Evolutionary conservation across 2,329 filamentous ascomycete genomes (phyloP).

Genomic region (Fusarium agapanthi): DNA sequence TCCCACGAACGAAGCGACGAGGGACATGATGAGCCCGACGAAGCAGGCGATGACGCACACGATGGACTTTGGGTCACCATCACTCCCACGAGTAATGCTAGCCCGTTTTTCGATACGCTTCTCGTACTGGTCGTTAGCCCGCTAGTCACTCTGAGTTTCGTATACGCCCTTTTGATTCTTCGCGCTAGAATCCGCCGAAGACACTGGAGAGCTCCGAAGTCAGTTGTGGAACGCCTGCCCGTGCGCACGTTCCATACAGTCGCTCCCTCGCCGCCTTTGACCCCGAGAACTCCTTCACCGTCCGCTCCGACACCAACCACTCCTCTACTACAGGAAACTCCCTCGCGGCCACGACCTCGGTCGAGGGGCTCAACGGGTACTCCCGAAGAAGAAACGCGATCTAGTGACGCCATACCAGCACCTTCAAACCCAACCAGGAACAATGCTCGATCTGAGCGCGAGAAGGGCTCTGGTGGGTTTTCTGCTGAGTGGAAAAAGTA

Average conservation of each 20-base stretch:
- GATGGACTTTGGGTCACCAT: constrained; percentile 97
- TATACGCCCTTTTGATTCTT: constrained; percentile 87
- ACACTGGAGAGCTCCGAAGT: constrained; percentile 97
- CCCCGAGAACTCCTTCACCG: constrained; percentile 68
- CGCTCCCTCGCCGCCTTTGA: constrained; percentile 63
- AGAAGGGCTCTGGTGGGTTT: constrained; percentile 56
- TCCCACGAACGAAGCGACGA: constrained; percentile 34
- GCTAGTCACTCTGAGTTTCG: constrained; percentile 88
- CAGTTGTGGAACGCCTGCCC: constrained; percentile 91
- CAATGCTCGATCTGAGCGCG: constrained; percentile 51
- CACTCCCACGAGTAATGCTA: constrained; percentile 87
- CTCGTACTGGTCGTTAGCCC: constrained; percentile 97
- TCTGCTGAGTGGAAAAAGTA: constrained; percentile 70
- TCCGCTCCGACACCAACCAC: constrained; percentile 76
- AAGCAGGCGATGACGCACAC: constrained; percentile 47
- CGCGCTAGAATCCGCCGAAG: constrained; percentile 88
- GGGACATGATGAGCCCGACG: constrained; percentile 29
- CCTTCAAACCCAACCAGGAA: constrained; percentile 47
- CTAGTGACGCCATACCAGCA: constrained; percentile 53
- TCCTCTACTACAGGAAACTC: constrained; percentile 74
- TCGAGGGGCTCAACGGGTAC: constrained; percentile 72
- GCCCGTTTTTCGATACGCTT: constrained; percentile 94
- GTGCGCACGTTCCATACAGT: constrained; percentile 96
- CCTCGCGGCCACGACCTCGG: constrained; percentile 65
- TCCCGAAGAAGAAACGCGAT: constrained; percentile 58